Percentiles rank a stretch among this genome's conserved stretches.
Evolutionary conservation across 768 basidiomycete genomes (phyloP).

Genomic region (Lentinula sp.): DNA sequence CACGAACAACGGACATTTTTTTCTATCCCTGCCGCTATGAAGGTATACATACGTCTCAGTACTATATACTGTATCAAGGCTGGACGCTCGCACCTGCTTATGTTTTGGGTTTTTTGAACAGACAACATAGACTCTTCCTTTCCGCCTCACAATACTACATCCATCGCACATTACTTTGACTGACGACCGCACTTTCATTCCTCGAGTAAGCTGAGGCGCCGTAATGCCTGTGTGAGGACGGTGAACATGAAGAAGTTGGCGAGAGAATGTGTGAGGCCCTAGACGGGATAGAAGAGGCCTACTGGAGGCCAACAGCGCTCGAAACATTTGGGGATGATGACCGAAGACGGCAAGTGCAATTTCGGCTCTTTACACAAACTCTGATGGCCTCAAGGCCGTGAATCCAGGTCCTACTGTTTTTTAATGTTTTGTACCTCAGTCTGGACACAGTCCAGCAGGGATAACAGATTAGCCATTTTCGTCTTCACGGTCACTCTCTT

Average conservation of each 20-base stretch:
- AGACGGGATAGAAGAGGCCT: slow-evolving; percentile 55
- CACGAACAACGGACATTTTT: background rate
- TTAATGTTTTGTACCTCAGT: background rate
- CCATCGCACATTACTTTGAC: slow-evolving; percentile 95
- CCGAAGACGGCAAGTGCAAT: slow-evolving; percentile 2
- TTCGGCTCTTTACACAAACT: background rate
- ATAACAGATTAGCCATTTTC: slow-evolving; percentile 28
- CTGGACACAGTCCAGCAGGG: background rate
- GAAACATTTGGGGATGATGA: slow-evolving; percentile 38
- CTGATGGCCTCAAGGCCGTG: background rate
- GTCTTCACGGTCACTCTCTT: slow-evolving; percentile 57
- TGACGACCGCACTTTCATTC: slow-evolving; percentile 95
- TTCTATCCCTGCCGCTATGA: slow-evolving; percentile 61
- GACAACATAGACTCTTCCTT: slow-evolving; percentile 88
- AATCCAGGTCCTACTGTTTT: background rate
- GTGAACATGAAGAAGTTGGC: slow-evolving; percentile 24
- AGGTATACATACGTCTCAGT: slow-evolving; percentile 11
- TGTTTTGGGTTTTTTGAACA: slow-evolving; percentile 95
- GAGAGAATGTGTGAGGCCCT: slow-evolving; percentile 27
- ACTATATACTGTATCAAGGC: background rate
- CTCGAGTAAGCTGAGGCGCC: slow-evolving; percentile 44
- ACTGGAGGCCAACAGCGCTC: slow-evolving; percentile 57
- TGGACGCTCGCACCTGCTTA: slow-evolving; percentile 67
- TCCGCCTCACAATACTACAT: slow-evolving; percentile 81
- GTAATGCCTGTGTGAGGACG: slow-evolving; percentile 18